Percentiles rank a stretch among this genome's conserved stretches.
Evolutionary conservation across 2,329 filamentous ascomycete genomes (phyloP).

Genomic region (Alternaria rosae): DNA sequence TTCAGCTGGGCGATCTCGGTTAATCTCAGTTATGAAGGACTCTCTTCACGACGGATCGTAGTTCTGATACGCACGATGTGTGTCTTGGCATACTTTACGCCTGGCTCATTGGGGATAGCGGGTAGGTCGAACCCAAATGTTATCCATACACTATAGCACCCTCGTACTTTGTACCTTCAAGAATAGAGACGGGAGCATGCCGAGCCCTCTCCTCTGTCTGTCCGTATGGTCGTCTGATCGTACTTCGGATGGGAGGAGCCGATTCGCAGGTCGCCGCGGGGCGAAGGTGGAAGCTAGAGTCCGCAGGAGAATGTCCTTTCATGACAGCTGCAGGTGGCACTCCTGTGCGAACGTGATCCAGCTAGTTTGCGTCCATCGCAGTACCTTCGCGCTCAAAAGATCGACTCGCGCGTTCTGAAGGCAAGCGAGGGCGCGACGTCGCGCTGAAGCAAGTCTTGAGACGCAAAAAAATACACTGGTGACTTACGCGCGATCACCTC

Average conservation of each 20-base stretch:
- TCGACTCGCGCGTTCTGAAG: conserved; percentile 4
- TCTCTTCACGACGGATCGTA: background rate
- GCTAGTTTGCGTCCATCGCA: background rate
- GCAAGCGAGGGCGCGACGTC: conserved; percentile 1
- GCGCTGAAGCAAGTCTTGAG: conserved; percentile 11
- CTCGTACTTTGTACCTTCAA: background rate
- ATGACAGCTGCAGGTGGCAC: background rate
- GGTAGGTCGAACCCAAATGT: background rate
- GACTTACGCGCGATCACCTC: background rate
- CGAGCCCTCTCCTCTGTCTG: background rate
- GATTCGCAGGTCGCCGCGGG: background rate
- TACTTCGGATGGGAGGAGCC: background rate
- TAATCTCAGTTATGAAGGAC: background rate
- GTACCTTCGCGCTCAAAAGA: background rate
- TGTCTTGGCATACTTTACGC: background rate
- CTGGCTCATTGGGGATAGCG: background rate
- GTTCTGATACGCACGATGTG: background rate
- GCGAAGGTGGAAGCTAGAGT: background rate
- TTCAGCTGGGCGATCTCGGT: background rate
- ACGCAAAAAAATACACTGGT: background rate
- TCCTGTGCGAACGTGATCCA: background rate
- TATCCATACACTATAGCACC: background rate
- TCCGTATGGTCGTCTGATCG: background rate
- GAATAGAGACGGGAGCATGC: no score
- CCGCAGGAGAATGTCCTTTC: background rate